Conservation (phyloP, 495 filamentous ascomycete species). For the Hypoxylon rickii region DNA sequence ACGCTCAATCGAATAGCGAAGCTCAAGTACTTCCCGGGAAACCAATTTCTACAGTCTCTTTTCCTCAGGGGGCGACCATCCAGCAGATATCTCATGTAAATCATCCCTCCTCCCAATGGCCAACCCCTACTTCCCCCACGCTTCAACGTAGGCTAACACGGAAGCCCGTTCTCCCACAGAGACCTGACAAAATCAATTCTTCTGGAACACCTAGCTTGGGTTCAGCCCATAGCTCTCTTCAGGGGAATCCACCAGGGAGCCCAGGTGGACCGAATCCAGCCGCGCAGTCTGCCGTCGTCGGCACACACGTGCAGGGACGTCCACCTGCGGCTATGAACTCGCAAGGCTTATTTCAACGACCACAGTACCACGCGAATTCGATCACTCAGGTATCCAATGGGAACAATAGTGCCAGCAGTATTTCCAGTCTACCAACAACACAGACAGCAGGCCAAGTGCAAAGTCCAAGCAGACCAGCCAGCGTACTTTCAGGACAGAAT, state of each 20-base stretch:
- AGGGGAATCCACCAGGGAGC: neutral
- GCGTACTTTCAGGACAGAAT: constrained; percentile 4
- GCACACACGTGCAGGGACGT: neutral
- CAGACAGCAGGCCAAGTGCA: neutral
- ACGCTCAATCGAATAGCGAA: neutral
- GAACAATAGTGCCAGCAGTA: neutral
- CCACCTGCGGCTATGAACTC: neutral
- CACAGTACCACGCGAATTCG: neutral
- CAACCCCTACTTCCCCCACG: neutral
- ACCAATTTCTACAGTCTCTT: neutral
- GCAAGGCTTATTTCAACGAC: constrained; percentile 5
- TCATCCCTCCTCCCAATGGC: constrained; percentile 1
- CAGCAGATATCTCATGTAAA: constrained; percentile 9
- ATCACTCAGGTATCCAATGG: constrained; percentile 2
- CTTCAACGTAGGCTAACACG: constrained; percentile 5
- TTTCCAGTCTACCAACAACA: constrained; percentile 2
- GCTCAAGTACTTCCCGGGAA: neutral
- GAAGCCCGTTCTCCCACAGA: constrained; percentile 19
- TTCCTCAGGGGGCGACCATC: neutral
- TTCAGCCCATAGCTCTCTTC: no score
- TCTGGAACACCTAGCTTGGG: neutral
- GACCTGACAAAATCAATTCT: neutral
- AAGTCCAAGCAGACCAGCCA: constrained; percentile 4
- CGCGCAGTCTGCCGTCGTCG: neutral
- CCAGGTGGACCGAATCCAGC: neutral